Base-by-base conservation (phyloP, 495 filamentous ascomycete species). In the Elasticomyces elasticus region DNA sequence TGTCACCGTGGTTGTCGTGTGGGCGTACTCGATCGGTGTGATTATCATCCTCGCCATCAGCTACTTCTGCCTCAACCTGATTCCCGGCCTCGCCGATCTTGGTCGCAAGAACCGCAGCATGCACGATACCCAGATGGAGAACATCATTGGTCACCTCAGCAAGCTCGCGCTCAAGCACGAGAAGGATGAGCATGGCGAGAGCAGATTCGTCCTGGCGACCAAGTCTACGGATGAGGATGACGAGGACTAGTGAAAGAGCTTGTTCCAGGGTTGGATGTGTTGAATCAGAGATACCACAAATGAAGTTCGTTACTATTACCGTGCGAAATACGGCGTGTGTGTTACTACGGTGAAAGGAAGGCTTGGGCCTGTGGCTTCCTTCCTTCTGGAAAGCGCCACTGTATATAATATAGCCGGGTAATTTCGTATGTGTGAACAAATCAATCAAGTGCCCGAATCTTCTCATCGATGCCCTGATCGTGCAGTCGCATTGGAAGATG, bases 101-200 rank as follows among this genome's bases (percentile, higher is more conserved):
- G 85, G 85, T 66, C 82, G 85, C 68, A 83, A 84, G 79, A 83
- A 81, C 75, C 79, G 85, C 66, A 81, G 75, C 67, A 75, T 74
- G 60, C 77, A 79, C 60, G 84, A 89, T 68, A 85, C 83, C 65
- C 74, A 82, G 66, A 83, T 88, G 71, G 85, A 89, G 82, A 87
- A 89, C 73, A 82, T 86, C 70, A 76, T 89, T 64, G 76, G 74
- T 38, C 81, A 84, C 67, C 72, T 89, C 42, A 79, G 79, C 74
- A 87, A 87, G 75, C 75, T 88, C 45, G 81, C 85, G 49, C 69
- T 88, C 52, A 80, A 84, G 69, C 83, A 85, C 68, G 83, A 85
- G 71, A 71, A 75, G 52, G 67, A 69, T 31, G 68, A 68, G 52
- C 66, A 77, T 53, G 80, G 81, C 64, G 54, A 61, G 44, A 70